Conservation (phyloP, 768 basidiomycete species). For the Mycena galopus region DNA sequence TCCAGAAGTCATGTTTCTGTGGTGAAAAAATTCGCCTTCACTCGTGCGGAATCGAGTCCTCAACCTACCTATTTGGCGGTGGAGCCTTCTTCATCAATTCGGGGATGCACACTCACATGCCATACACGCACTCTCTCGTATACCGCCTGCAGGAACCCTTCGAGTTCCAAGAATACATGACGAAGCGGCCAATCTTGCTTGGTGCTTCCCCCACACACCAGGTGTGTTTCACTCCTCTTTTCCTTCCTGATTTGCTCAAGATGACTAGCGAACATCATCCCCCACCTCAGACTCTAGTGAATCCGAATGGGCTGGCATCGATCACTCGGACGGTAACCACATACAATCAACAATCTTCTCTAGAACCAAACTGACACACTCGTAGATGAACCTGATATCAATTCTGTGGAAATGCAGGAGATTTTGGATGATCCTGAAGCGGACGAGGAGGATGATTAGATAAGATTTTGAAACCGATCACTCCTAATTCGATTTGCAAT, state of each 20-base stretch:
- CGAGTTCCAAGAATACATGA: background rate
- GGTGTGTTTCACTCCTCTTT: background rate
- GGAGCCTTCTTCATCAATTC: slow-evolving; percentile 13
- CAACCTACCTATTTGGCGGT: background rate
- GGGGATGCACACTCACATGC: slow-evolving; percentile 8
- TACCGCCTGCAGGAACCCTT: slow-evolving; percentile 11
- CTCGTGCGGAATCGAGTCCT: slow-evolving; percentile 5
- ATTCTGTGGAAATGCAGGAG: background rate
- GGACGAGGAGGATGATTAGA: background rate
- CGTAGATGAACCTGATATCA: background rate
- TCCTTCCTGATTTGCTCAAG: background rate
- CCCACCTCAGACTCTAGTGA: background rate
- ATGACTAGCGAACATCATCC: background rate
- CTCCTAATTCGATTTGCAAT: background rate
- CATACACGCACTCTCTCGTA: slow-evolving; percentile 7
- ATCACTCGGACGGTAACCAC: background rate
- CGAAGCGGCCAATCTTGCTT: background rate
- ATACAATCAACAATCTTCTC: background rate
- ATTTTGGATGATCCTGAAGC: background rate
- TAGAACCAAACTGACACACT: background rate
- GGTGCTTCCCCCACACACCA: background rate
- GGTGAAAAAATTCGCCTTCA: background rate
- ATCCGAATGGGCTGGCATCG: background rate
- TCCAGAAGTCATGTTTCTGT: background rate
- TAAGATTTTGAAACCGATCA: background rate